phyloP scores from a whole-genome alignment of 768 basidiomycete species.

The Pleurotus citrinopileatus region DNA sequence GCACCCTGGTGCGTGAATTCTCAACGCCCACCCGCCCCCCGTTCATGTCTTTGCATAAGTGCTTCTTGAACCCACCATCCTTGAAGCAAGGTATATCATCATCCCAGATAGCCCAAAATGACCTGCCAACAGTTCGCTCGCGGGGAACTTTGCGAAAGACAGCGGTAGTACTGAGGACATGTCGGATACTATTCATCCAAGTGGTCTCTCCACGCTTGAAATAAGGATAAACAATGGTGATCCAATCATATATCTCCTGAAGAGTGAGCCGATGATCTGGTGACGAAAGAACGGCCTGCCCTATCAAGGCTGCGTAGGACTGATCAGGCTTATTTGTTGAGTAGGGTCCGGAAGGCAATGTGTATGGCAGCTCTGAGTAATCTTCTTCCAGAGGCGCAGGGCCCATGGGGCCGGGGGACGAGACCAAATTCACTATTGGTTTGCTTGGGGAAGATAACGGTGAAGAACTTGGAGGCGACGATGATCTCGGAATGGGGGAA shows the following conservation, averaged over 20 bases:
- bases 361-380: slow-evolving; percentile 67
- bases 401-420: slow-evolving; percentile 80
- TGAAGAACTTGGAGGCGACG: slow-evolving; percentile 52
- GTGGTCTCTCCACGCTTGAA: slow-evolving; percentile 92
- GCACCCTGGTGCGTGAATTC: slow-evolving; percentile 27
- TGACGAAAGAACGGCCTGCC: slow-evolving; percentile 89
- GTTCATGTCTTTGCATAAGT: slow-evolving; percentile 46
- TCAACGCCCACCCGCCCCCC: slow-evolving; percentile 34
- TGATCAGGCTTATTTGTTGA: slow-evolving; percentile 75
- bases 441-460: slow-evolving; percentile 63
- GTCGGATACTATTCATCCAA: slow-evolving; percentile 99
- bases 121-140: slow-evolving; percentile 75
- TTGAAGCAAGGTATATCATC: slow-evolving; percentile 81
- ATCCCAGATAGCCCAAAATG: slow-evolving; percentile 85
- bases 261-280: slow-evolving; percentile 82
- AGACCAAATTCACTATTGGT: slow-evolving; percentile 68
- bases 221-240: slow-evolving; percentile 89
- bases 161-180: slow-evolving; percentile 89
- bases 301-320: slow-evolving; percentile 94
- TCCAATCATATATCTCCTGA: slow-evolving; percentile 96
- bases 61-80: slow-evolving; percentile 78
- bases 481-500: slow-evolving; percentile 59
- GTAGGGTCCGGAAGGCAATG: slow-evolving; percentile 83
- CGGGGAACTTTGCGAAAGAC: slow-evolving; percentile 86
- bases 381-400: slow-evolving; percentile 62